Conservation (phyloP, 495 filamentous ascomycete species). For the Aspergillus saccharolyticus region DNA sequence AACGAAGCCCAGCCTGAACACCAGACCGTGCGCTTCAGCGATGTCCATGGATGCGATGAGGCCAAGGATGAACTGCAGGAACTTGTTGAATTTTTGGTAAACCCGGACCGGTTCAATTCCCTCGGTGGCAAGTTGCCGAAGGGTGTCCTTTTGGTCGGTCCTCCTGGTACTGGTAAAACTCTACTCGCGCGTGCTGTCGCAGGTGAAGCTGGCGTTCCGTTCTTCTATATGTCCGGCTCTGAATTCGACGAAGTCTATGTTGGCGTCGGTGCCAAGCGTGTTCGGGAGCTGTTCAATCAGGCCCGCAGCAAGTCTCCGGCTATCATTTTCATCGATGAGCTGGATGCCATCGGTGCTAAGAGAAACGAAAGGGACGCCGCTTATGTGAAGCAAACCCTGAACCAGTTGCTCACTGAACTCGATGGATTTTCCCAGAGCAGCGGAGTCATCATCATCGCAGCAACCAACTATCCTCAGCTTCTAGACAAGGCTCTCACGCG, state of each 20-base stretch:
- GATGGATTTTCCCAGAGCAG: conserved; percentile 94
- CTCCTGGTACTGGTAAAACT: conserved; percentile 98
- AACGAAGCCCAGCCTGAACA: conserved; percentile 86
- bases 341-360: conserved; percentile 94
- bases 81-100: conserved; percentile 89
- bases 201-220: conserved; percentile 94
- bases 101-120: conserved; percentile 83
- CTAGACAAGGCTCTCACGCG: conserved; percentile 93
- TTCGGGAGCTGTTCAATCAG: conserved; percentile 87
- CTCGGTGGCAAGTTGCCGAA: conserved; percentile 96
- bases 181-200: conserved; percentile 92
- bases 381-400: conserved; percentile 96
- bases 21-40: conserved; percentile 84
- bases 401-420: conserved; percentile 95
- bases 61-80: conserved; percentile 98
- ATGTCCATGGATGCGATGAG: conserved; percentile 96
- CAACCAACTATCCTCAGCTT: conserved; percentile 91
- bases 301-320: conserved; percentile 87
- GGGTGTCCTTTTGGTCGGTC: conserved; percentile 90
- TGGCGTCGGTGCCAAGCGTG: conserved; percentile 94
- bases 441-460: conserved; percentile 89
- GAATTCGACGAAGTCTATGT: conserved; percentile 99
- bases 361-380: conserved; percentile 88
- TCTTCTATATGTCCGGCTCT: conserved; percentile 99
- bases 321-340: conserved; percentile 97